These are phyloP conservation scores for Fistulina hepatica DNA, from an alignment of 1,284 basidiomycete genomes.

Conservation along the genomic window DNA sequence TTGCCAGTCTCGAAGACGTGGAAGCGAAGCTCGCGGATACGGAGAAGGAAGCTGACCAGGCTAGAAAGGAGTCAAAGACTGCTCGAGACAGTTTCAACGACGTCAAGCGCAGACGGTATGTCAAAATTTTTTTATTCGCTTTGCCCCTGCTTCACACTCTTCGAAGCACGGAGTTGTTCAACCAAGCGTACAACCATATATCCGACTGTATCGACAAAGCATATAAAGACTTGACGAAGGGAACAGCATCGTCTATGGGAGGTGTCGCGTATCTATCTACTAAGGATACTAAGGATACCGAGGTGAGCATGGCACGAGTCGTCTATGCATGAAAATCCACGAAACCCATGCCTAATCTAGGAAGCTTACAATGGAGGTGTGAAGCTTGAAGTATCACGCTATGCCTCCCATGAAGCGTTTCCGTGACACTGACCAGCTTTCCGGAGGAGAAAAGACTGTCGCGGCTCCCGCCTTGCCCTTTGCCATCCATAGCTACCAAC, in stretches of 20 bases:
- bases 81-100: conserved; percentile 89
- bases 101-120: conserved; percentile 72
- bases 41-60: conserved; percentile 68
- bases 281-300: conserved; percentile 91
- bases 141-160: neutral
- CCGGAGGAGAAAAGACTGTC: conserved; percentile 97
- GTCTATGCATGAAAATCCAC: conserved; percentile 4
- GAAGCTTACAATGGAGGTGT: conserved; percentile 95
- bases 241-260: conserved; percentile 85
- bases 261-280: conserved; percentile 93
- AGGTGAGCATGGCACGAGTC: conserved; percentile 39
- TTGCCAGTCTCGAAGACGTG: conserved; percentile 77
- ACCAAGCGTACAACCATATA: conserved; percentile 94
- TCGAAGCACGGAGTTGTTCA: conserved; percentile 72
- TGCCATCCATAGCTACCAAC: conserved; percentile 96
- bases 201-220: conserved; percentile 89
- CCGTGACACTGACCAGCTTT: conserved; percentile 97
- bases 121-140: conserved; percentile 7
- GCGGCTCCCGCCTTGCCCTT: conserved; percentile 93
- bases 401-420: conserved; percentile 99
- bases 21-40: conserved; percentile 68
- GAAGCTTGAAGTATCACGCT: conserved; percentile 96
- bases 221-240: conserved; percentile 97
- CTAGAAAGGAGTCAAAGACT: conserved; percentile 73
- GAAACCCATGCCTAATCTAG: conserved; percentile 35